phyloP scores from a whole-genome alignment of 179 eudicot genomes.

The Spergularia azorica region DNA sequence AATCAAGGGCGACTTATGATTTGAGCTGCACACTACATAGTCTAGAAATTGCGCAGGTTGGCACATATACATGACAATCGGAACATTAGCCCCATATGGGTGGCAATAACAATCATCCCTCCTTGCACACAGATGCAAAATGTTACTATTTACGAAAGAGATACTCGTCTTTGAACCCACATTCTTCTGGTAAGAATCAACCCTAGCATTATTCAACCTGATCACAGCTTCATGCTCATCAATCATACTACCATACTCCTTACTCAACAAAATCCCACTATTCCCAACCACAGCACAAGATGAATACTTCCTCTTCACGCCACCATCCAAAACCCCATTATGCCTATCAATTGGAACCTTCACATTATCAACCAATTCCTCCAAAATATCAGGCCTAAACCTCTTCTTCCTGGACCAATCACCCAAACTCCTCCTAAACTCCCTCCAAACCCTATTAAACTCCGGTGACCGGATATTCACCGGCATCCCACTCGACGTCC shows the following conservation, averaged over 20 bases:
- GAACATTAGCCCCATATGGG: conserved; percentile 69
- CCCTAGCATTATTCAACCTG: conserved; percentile 81
- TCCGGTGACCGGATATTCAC: conserved; percentile 49
- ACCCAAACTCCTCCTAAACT: conserved; percentile 45
- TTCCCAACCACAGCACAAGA: conserved; percentile 93
- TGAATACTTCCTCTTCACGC: conserved; percentile 33
- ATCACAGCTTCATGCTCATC: conserved; percentile 78
- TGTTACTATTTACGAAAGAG: conserved; percentile 83
- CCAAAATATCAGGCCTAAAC: conserved; percentile 48
- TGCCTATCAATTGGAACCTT: conserved; percentile 38
- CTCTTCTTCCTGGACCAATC: conserved; percentile 62
- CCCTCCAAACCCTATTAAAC: conserved; percentile 41
- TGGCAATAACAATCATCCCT: conserved; percentile 75
- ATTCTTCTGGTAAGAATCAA: conserved; percentile 36
- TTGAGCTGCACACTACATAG: conserved; percentile 62
- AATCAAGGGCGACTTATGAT: conserved; percentile 62
- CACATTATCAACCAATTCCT: conserved; percentile 43
- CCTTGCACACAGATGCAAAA: conserved; percentile 74
- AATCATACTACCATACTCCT: conserved; percentile 55
- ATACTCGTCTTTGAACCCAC: conserved; percentile 75
- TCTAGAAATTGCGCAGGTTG: conserved; percentile 83
- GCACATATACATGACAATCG: conserved; percentile 77
- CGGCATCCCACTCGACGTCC: conserved; percentile 41
- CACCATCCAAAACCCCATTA: conserved; percentile 21
- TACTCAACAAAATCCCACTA: conserved; percentile 76